Evolutionary conservation across 2,329 filamentous ascomycete species (phyloP), one percentile per base, ranked within the genome.

Genomic region (Bipolaris zeicola): DNA sequence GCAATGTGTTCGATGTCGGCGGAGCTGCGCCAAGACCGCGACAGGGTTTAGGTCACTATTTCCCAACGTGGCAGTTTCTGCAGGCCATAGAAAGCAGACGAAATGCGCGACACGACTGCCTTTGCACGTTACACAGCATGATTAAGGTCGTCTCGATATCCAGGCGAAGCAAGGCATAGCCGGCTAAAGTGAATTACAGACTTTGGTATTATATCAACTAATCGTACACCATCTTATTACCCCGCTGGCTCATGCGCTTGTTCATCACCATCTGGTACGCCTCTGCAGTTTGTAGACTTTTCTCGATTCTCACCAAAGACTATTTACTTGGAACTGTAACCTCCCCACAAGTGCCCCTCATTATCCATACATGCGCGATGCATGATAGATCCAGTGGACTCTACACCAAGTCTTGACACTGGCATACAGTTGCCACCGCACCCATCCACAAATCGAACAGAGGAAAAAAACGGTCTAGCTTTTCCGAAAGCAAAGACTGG

Each of bases 391-490:
- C 63, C 65, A 54, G 42, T 62, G 50, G 44, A 55, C 53, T 56
- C 54, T 56, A 50, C 56, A 53, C 53, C 63, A 65, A 64, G 46
- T 61, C 62, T 54, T 57, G 54, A 57, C 45, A 52, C 50, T 53
- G 52, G 58, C 51, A 55, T 53, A 51, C 47, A 50, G 53, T 51
- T 26, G 52, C 51, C 67, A 59, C 50, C 49, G 28, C 51, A 52
- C 51, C 58, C 43, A 64, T 62, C 64, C 46, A 63, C 62, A 70
- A 33, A 31, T 44, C 42, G 42, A 44, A 44, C 42, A 63, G 57
- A 68, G 49, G 59, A 64, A 66, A 65, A 38, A 73, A 74, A 73
- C 70, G 67, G 67, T 73, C 72, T 65, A 64, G 70, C 70, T 61
- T 65, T 50, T 64, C 55, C 50, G 53, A 58, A 66, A 62, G 64